Base-by-base conservation (phyloP, 2,329 filamentous ascomycete species). In the Calonectria henricotiae region DNA sequence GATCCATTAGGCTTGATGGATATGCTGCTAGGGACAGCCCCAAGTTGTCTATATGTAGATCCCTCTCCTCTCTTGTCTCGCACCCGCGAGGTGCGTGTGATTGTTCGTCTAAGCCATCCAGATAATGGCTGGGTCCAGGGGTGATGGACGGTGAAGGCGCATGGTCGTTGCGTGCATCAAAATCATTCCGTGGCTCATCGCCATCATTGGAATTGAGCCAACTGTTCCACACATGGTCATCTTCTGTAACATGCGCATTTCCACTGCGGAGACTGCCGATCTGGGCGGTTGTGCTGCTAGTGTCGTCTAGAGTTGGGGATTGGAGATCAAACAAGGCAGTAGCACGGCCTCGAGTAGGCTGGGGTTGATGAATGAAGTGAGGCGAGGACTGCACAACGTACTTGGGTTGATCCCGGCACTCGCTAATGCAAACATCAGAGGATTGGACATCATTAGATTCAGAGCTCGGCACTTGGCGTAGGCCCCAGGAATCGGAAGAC, bases 321-420 rank as follows among this genome's bases (percentile, higher is more conserved):
- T 55, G 43, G 17, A 69, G 47, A 35, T 70, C 64, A 25, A 76
- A 51, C n/a, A 75, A 32, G 35, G 25, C 12, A 65, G 62, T n/a
- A 35, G 64, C 43, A 23, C 62, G 51, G 12, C 63, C 66, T 35
- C 74, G 68, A 11, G 68, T 65, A 11, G 79, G 79, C 27, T 73
- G 77, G 35, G 80, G 79, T 15, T 81, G 77, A 30, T 79, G 68
- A n/a, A 79, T 73, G 9, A 72, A 51, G 35, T 63, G 43, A 11
- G 72, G 70, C 5, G 66, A 69, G 9, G 75, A 73, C 5, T 51
- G 66, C 3, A 73, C 67, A n/a, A 76, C 23, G 20, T 72, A 70
- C 62, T 54, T 66, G 4, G 72, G 71, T 23, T 71, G 68, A 25
- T 77, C 67, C 17, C 32, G 35, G 46, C 15, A 23, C 23, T 20